Conservation (phyloP, 2,329 filamentous ascomycete genomes). For the Phaeosphaeria sp. region DNA sequence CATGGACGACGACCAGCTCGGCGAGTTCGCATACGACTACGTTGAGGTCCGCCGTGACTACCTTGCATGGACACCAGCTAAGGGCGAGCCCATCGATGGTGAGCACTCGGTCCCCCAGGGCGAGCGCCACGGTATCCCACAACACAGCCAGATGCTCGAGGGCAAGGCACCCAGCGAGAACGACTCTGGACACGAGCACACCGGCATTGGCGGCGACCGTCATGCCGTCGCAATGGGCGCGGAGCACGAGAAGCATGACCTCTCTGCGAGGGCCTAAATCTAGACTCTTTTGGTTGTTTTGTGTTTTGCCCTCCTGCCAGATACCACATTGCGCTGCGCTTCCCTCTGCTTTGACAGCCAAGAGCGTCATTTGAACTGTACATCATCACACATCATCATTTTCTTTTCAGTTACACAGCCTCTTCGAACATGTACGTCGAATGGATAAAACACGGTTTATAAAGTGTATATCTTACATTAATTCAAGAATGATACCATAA, state of each 20-base stretch:
- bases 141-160: conserved; percentile 72
- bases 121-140: conserved; percentile 72
- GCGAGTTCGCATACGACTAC: conserved; percentile 90
- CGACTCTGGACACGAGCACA: conserved; percentile 53
- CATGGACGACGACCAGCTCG: conserved; percentile 90
- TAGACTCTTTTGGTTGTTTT: not conserved
- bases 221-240: conserved; percentile 56
- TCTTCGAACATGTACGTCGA: not conserved
- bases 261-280: conserved; percentile 6
- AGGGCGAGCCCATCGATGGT: conserved; percentile 66
- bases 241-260: conserved; percentile 49
- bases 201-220: conserved; percentile 59
- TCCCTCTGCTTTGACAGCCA: not conserved
- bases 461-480: not conserved
- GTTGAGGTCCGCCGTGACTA: conserved; percentile 89
- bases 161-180: conserved; percentile 58
- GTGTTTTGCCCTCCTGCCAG: conserved; percentile 16
- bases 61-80: conserved; percentile 83
- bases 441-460: not conserved
- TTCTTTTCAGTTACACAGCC: not conserved
- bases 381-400: not conserved
- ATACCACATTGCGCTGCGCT: conserved; percentile 17
- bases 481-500: conserved; percentile 7
- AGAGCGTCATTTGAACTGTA: conserved; percentile 28
- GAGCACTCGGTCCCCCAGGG: conserved; percentile 69